Evolutionary conservation across 495 filamentous ascomycete species (phyloP).

Genomic region (Podospora pseudopauciseta): DNA sequence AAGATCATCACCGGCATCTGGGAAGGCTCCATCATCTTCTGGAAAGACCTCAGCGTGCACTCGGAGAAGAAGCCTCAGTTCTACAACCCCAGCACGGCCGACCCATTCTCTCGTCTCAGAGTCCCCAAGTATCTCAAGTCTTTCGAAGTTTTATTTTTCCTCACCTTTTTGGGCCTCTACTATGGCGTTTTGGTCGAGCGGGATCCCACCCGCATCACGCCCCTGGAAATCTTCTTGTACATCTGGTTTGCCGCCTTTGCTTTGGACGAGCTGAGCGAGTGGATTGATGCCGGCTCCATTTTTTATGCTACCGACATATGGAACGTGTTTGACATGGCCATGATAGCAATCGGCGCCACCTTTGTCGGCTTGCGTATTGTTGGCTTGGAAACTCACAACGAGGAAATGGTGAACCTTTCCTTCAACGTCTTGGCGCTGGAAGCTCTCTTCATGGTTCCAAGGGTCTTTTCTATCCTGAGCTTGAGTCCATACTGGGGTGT

Average conservation of each 20-base stretch:
- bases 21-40: constrained; percentile 89
- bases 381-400: constrained; percentile 61
- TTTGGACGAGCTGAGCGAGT: constrained; percentile 80
- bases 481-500: constrained; percentile 85
- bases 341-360: constrained; percentile 74
- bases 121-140: constrained; percentile 90
- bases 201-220: constrained; percentile 46
- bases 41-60: constrained; percentile 74
- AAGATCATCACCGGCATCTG: constrained; percentile 86
- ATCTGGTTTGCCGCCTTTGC: constrained; percentile 79
- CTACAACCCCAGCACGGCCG: constrained; percentile 71
- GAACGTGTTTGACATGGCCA: constrained; percentile 83
- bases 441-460: constrained; percentile 84
- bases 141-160: constrained; percentile 86
- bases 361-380: constrained; percentile 73
- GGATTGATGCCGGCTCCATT: constrained; percentile 74
- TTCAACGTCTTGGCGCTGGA: constrained; percentile 89
- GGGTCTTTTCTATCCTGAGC: constrained; percentile 85
- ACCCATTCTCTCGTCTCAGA: constrained; percentile 78
- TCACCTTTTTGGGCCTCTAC: constrained; percentile 74
- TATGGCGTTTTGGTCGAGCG: constrained; percentile 73
- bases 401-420: constrained; percentile 64
- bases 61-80: constrained; percentile 76
- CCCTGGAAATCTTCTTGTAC: constrained; percentile 54
- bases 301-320: constrained; percentile 89